A percentile compares a stretch with the other conserved stretches of the same genome.
phyloP scores from a whole-genome alignment of 805 yeast genomes.

The Kodamaea leandrae region DNA sequence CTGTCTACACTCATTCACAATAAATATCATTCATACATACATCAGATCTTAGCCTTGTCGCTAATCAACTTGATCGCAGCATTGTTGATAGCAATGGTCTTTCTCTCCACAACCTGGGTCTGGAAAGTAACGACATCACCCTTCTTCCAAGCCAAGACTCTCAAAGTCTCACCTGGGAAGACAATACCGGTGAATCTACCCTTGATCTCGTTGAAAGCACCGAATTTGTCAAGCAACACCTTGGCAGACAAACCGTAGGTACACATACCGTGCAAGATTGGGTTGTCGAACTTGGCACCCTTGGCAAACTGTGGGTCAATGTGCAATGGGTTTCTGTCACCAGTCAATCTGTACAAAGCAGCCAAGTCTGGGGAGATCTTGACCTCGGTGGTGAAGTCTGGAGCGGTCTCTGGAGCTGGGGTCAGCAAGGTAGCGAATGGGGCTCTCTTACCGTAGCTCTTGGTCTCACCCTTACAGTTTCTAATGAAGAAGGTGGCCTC shows the following conservation, averaged over 20 bases:
- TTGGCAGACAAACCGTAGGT: constrained; percentile 81
- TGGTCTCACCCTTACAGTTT: constrained; percentile 60
- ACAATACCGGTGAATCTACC: constrained; percentile 89
- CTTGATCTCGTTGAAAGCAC: constrained; percentile 79
- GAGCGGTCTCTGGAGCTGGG: constrained; percentile 56
- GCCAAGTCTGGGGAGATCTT: constrained; percentile 73
- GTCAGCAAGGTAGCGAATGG: constrained; percentile 63
- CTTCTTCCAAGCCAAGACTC: constrained; percentile 80
- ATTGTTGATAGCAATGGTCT: constrained; percentile 73
- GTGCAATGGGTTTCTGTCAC: constrained; percentile 94
- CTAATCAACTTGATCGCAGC: constrained; percentile 70
- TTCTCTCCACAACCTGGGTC: constrained; percentile 76
- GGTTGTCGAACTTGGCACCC: constrained; percentile 79
- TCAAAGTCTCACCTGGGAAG: constrained; percentile 89
- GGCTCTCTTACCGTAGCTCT: constrained; percentile 46
- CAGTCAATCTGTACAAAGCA: constrained; percentile 84
- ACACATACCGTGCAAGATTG: constrained; percentile 92
- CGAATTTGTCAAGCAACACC: constrained; percentile 73
- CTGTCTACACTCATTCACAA: neutral
- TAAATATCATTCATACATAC: neutral
- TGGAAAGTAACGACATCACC: constrained; percentile 74
- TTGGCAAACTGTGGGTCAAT: constrained; percentile 89
- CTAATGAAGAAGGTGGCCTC: constrained; percentile 84
- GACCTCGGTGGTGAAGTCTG: constrained; percentile 63
- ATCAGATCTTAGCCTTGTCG: constrained; percentile 40